Percentiles rank a stretch among this genome's conserved stretches.
Conservation (phyloP, 805 yeast genomes). For the Blastobotrys peoriensis region DNA sequence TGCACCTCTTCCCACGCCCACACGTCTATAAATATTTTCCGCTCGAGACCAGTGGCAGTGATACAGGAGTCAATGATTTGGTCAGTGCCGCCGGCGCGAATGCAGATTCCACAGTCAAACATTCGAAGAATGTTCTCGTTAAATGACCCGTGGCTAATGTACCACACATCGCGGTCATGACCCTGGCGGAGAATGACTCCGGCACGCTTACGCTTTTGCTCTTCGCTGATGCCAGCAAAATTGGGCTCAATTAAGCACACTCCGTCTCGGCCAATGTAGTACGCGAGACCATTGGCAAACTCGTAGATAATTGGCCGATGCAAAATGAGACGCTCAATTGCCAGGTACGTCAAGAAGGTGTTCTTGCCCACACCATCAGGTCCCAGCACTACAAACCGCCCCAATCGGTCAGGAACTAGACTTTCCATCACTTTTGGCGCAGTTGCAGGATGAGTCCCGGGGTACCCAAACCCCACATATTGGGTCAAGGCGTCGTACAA, state of each 20-base stretch:
- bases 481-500: neutral
- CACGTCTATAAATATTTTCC: neutral
- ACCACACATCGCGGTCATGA: neutral
- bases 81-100: neutral
- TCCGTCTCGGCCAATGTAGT: neutral
- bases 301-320: neutral
- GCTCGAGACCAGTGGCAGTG: neutral
- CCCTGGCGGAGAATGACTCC: neutral
- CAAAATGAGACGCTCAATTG: neutral
- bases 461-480: neutral
- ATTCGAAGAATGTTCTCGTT: neutral
- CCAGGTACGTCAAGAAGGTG: neutral
- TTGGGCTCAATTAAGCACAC: neutral
- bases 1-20: neutral
- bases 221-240: neutral
- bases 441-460: neutral
- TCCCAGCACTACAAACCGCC: neutral
- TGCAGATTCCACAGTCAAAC: neutral
- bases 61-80: neutral
- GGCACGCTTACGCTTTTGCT: neutral
- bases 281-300: neutral
- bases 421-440: neutral
- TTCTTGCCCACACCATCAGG: neutral
- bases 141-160: neutral
- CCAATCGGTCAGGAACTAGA: neutral